Percentiles rank a stretch among this genome's conserved stretches.
Evolutionary conservation across 2,329 filamentous ascomycete species (phyloP).

Genomic region (Immersiporthe knoxdaviesiana): DNA sequence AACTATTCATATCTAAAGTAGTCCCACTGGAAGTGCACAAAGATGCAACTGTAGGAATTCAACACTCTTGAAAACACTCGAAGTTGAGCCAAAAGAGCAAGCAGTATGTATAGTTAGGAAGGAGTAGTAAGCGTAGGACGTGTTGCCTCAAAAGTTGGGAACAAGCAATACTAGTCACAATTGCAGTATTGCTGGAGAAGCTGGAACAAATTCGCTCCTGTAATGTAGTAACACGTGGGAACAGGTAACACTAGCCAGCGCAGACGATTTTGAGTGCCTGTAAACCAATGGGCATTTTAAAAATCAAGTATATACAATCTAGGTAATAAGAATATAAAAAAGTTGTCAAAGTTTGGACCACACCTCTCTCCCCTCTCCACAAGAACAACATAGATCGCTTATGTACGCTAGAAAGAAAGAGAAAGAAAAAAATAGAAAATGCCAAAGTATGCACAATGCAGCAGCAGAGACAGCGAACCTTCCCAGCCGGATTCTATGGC

Average conservation of each 20-base stretch:
- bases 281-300: neutral
- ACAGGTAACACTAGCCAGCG: neutral
- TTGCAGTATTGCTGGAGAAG: neutral
- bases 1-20: neutral
- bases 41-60: no score
- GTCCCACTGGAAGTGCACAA: no score
- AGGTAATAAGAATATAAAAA: neutral
- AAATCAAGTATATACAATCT: neutral
- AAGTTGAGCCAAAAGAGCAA: neutral
- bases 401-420: neutral
- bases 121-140: neutral
- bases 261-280: neutral
- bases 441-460: neutral
- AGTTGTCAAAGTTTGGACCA: neutral
- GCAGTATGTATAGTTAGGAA: no score
- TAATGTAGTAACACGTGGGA: neutral
- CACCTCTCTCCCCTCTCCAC: no score
- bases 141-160: neutral
- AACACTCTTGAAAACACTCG: no score
- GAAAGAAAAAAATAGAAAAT: neutral
- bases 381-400: neutral
- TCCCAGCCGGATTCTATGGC: neutral
- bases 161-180: no score
- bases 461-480: no score
- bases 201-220: neutral